Evolutionary conservation across 495 filamentous ascomycete species (phyloP).

Genomic region (Xylaria castorea): DNA sequence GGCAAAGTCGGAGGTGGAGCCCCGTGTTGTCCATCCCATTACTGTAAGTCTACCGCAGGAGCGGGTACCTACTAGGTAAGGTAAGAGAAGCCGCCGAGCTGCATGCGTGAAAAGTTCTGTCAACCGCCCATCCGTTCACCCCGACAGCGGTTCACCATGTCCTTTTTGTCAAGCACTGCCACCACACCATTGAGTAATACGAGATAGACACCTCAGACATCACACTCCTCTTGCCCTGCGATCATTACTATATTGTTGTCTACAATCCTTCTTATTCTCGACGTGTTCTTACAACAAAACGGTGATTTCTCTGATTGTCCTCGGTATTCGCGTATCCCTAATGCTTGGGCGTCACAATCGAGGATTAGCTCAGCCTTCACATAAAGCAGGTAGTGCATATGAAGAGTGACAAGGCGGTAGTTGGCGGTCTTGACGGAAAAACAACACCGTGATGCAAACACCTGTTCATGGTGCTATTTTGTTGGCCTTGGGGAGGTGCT

Average conservation of each 20-base stretch:
- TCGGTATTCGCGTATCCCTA: background rate
- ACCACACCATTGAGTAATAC: conserved; percentile 26
- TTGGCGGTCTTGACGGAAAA: background rate
- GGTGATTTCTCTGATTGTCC: background rate
- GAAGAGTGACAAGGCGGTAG: background rate
- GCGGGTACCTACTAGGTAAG: background rate
- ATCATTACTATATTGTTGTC: background rate
- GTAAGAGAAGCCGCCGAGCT: background rate
- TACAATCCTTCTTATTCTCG: background rate
- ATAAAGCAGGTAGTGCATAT: background rate
- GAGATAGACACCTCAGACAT: conserved; percentile 16
- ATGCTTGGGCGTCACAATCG: background rate
- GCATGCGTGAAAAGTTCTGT: background rate
- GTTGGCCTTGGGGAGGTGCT: background rate
- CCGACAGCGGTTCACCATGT: conserved; percentile 10
- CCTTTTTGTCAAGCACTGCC: conserved; percentile 16
- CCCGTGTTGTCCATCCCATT: conserved; percentile 7
- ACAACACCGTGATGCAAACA: background rate
- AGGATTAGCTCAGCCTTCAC: background rate
- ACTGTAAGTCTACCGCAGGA: too few species aligned
- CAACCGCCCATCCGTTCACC: background rate
- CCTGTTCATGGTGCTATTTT: background rate
- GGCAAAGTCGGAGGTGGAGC: conserved; percentile 23
- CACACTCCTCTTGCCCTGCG: conserved; percentile 10
- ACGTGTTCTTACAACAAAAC: background rate